Percentiles rank a stretch among this genome's conserved stretches.
Evolutionary conservation across 768 basidiomycete species (phyloP).

Genomic region (Russula earlei): DNA sequence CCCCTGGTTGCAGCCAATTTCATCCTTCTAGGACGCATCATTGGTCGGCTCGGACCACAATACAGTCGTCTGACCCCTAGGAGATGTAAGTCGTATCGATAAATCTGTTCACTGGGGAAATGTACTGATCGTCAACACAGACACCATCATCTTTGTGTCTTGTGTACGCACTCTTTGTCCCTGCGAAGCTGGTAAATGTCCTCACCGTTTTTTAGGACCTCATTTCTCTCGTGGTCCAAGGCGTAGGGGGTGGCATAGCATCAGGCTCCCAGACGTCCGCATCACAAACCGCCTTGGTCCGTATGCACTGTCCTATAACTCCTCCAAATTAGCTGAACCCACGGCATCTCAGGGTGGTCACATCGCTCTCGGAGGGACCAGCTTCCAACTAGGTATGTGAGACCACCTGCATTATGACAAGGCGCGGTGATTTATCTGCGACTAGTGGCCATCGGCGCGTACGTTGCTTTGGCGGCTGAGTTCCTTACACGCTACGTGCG

Average conservation of each 20-base stretch:
- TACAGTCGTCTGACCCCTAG: slow-evolving; percentile 16
- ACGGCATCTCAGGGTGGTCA: neutral
- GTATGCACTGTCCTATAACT: neutral
- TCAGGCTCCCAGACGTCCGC: neutral
- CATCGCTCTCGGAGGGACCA: slow-evolving; percentile 14
- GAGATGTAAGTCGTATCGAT: slow-evolving; percentile 5
- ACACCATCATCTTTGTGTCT: slow-evolving; percentile 10
- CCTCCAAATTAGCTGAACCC: neutral
- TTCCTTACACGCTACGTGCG: slow-evolving; percentile 4
- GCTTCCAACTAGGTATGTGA: slow-evolving; percentile 15
- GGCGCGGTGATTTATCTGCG: neutral
- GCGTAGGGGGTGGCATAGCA: slow-evolving; percentile 11
- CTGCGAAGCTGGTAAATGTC: neutral
- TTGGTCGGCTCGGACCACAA: slow-evolving; percentile 10
- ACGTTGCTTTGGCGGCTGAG: slow-evolving; percentile 6
- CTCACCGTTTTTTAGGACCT: slow-evolving; percentile 12
- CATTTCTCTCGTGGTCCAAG: slow-evolving; percentile 12
- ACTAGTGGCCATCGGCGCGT: slow-evolving; percentile 11
- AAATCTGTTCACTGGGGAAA: neutral
- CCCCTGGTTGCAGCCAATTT: slow-evolving; percentile 19
- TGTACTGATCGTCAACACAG: neutral
- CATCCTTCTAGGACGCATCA: slow-evolving; percentile 15
- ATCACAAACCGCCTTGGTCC: neutral
- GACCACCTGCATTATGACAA: neutral
- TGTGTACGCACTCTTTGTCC: slow-evolving; percentile 1